Evolutionary conservation across 2,329 filamentous ascomycete species (phyloP), one percentile per base, ranked within the genome.

Genomic region (Apiospora kogelbergensis): DNA sequence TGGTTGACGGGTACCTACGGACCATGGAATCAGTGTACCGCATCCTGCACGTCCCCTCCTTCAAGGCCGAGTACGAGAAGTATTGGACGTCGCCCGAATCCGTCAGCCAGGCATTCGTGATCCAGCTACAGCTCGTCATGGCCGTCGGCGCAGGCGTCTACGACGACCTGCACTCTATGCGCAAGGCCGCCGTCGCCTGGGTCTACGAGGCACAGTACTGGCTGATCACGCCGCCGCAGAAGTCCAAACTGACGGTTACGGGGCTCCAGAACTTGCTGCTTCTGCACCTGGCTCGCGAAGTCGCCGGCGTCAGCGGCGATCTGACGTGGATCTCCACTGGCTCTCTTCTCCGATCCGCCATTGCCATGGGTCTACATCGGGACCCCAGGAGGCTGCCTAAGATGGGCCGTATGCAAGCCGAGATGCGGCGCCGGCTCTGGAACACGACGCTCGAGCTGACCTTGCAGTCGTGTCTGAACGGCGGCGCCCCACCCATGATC

Each of bases 341-440:
- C 0, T 76, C 80, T 0, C 70, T 89, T 13, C 70, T 88, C n/a
- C 80, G 87, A 13, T 83, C 82, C 9, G 88, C 87, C 67, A 84
- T 90, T 74, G 83, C 83, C 68, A 88, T 89, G 82, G 88, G 88
- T 3, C 79, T 89, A 6, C 87, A 90, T 73, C 83, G 86, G 1
- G 88, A 90, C 68, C 87, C 88, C 0, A 80, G 80, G 81, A 84
- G 2, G 73, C 78, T 0, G 81, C 85, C 44, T 80, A 82, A 24
- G 80, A 83, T 0, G 88, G 90, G 76, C 83, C 89, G 76, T 82
- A 79, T 83, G 46, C 76, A 77, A 0, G 75, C 79, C 1, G 85
- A 88, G 75, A 84, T 86, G 76, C 81, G 84, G 1, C 79, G 85
- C 6, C 78, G 86, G 10, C 70, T 88, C 2, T 88, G 86, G 86